A percentile compares a stretch with the other conserved stretches of the same genome.
Evolutionary conservation across 345 rosid genomes (phyloP).

Genomic region (Garcia nutans): DNA sequence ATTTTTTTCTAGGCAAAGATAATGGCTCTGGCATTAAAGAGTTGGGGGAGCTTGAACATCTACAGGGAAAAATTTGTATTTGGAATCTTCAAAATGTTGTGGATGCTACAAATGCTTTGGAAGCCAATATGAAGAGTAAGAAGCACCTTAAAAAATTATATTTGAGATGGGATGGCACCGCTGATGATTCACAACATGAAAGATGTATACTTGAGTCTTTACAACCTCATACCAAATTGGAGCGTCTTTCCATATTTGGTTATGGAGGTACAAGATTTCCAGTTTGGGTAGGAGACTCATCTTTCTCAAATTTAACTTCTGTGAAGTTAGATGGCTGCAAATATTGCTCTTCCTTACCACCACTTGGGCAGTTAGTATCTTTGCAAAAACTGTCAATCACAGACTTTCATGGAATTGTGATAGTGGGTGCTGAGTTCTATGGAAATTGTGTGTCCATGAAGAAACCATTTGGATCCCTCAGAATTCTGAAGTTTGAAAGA

Average conservation of each 20-base stretch:
- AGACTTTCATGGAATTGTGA: conserved; percentile 5
- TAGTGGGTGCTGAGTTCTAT: conserved; percentile 16
- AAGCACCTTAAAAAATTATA: neutral
- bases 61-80: neutral
- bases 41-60: neutral
- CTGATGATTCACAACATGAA: conserved; percentile 3
- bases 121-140: neutral
- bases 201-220: neutral
- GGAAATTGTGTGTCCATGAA: neutral
- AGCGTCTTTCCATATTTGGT: neutral
- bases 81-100: conserved; percentile 4
- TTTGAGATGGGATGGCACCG: neutral
- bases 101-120: neutral
- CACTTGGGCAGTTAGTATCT: conserved; percentile 14
- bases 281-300: conserved; percentile 16
- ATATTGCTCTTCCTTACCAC: conserved; percentile 7
- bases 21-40: conserved; percentile 10
- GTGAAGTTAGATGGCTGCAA: conserved; percentile 1
- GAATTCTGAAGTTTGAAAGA: conserved; percentile 11
- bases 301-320: neutral
- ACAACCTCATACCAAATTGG: neutral
- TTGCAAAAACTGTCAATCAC: neutral
- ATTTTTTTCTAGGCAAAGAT: neutral
- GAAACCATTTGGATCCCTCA: conserved; percentile 20
- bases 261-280: conserved; percentile 13